Percentiles rank a stretch among this genome's conserved stretches.
These are phyloP conservation scores for Ammopiptanthus mongolicus DNA, from an alignment of 306 rosid species.

Conservation along the genomic window DNA sequence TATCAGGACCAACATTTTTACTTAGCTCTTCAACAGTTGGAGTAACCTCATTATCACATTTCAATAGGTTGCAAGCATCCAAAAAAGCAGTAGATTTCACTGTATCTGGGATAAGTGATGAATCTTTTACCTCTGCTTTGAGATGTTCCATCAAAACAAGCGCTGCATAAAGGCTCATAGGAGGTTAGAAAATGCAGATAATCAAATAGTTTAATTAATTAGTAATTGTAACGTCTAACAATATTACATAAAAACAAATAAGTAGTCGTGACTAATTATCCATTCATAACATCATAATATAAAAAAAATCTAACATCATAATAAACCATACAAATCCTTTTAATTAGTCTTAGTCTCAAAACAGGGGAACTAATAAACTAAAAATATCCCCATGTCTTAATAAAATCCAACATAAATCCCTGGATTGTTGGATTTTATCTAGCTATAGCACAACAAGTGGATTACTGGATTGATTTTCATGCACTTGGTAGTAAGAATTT, in stretches of 20 bases:
- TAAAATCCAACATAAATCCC: too few relatives aligned
- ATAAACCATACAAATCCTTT: too few relatives aligned
- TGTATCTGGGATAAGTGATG: constrained; percentile 26
- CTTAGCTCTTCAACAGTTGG: constrained; percentile 47
- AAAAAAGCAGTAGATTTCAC: constrained; percentile 26
- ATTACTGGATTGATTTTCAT: neutral
- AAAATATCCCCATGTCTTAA: too few relatives aligned
- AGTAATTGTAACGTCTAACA: neutral
- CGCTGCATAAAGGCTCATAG: constrained; percentile 31
- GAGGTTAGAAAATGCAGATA: constrained; percentile 6
- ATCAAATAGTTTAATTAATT: neutral
- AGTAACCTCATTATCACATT: constrained; percentile 28
- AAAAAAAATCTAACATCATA: too few relatives aligned
- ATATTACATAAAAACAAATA: too few relatives aligned
- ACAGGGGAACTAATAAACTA: too few relatives aligned
- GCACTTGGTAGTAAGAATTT: neutral
- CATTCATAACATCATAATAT: too few relatives aligned
- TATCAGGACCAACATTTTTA: constrained; percentile 38
- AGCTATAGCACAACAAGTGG: neutral
- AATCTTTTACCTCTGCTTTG: constrained; percentile 41
- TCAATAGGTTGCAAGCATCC: constrained; percentile 51
- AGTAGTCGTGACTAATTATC: too few relatives aligned
- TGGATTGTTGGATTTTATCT: too few relatives aligned
- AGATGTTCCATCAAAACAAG: constrained; percentile 60
- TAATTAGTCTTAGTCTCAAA: too few relatives aligned